Conservation (phyloP, 257 asterid genomes). For the Sherardia arvensis region DNA sequence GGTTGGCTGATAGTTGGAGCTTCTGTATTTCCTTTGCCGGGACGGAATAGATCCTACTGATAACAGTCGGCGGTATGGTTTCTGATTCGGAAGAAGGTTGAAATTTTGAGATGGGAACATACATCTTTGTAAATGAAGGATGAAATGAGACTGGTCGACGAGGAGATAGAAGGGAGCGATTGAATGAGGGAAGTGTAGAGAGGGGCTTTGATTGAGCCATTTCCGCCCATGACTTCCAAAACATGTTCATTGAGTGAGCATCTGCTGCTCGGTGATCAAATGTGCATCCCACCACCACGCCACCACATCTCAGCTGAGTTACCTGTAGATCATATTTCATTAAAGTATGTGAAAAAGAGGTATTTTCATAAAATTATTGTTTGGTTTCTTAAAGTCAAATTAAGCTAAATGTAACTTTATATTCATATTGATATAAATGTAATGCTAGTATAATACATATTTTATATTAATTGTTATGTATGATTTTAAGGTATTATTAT, state of each 20-base stretch:
- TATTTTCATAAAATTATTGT: too few species aligned
- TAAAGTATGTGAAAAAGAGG: too few species aligned
- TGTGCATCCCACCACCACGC: conserved; percentile 51
- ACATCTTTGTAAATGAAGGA: conserved; percentile 24
- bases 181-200: conserved; percentile 10
- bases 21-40: conserved; percentile 18
- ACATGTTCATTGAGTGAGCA: conserved; percentile 69
- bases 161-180: conserved; percentile 44
- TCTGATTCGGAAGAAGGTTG: conserved; percentile 10
- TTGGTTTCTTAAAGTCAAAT: too few species aligned
- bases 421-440: too few species aligned
- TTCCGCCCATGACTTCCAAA: conserved; percentile 57
- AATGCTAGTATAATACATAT: too few species aligned
- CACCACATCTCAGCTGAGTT: conserved; percentile 51
- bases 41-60: conserved; percentile 55
- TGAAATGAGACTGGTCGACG: conserved; percentile 33
- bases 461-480: too few species aligned
- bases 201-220: conserved; percentile 16
- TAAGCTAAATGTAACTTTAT: too few species aligned
- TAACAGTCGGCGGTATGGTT: conserved; percentile 10
- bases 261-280: conserved; percentile 62
- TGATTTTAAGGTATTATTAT: too few species aligned
- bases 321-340: too few species aligned
- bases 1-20: conserved; percentile 43
- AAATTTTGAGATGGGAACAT: conserved; percentile 26